Base-by-base conservation (phyloP, 2,329 filamentous ascomycete genomes). In the Aspergillus uvarum region DNA sequence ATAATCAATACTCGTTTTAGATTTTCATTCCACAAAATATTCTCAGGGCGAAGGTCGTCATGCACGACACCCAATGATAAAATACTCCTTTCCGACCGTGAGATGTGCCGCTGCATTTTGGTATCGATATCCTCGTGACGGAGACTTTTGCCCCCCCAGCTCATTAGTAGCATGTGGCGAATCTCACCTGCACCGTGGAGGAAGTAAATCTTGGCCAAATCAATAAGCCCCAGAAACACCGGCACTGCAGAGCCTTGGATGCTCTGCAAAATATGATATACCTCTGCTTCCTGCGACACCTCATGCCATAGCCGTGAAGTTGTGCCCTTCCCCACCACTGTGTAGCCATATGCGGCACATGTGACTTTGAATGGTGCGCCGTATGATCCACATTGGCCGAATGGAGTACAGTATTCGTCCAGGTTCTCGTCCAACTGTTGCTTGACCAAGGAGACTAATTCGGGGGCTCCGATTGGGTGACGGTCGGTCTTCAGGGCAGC, bases 291-390 rank as follows among this genome's bases (percentile, higher is more conserved):
- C 6, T 63, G 59, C 6, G 64, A 69, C 31, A 73, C 65, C 22
- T 61, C 56, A 6, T 62, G 59, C 69, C 69, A 72, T 10, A 65
- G 66, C 22, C 52, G 12, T 2, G 64, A 67, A 8, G 67, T 74
- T 1, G 72, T 75, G 21, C 69, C 70, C 63, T 76, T 76, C 14
- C 69, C 71, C 42, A 75, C 29, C 7, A 69, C 53, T 5, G 63
- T 70, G 44, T 70, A 72, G 4, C 71, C 67, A 52, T 71, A 69
- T 51, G 24, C 14, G 5, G 38, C 31, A 56, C 60, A 71, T 12
- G 67, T 67, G 26, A 74, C 55, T 56, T 72, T 73, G 59, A 74
- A 73, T 5, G 65, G 67, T 5, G 66, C 67, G 6, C 71, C 69
- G n/a, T 61, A 71, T 29, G 65, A 14, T 26, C 70, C 70, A 56